These are phyloP conservation scores for Alternaria sp. DNA, from an alignment of 2,329 filamentous ascomycete genomes.

Conservation along the genomic window DNA sequence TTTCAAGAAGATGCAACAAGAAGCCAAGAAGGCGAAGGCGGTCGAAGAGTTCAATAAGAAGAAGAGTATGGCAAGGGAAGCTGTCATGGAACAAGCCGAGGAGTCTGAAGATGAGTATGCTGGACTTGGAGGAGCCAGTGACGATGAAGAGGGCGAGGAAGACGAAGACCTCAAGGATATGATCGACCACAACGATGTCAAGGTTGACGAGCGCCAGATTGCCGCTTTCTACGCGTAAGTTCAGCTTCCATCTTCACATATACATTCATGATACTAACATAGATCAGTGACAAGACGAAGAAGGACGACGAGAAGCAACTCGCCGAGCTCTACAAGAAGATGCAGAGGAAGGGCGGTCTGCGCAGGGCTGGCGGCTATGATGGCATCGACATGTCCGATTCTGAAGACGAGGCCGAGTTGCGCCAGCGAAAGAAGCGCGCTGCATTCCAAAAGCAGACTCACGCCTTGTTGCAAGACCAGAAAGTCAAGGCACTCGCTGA, in stretches of 20 bases:
- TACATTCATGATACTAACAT: constrained; percentile 23
- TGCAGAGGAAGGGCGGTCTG: constrained; percentile 79
- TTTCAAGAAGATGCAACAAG: constrained; percentile 76
- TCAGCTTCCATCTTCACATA: not conserved
- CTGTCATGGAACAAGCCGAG: constrained; percentile 92
- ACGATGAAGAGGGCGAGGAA: constrained; percentile 82
- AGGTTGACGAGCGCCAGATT: constrained; percentile 81
- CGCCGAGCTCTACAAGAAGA: constrained; percentile 61
- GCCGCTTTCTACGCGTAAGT: constrained; percentile 91
- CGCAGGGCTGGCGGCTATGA: constrained; percentile 73
- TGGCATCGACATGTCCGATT: constrained; percentile 81
- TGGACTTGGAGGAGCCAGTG: constrained; percentile 87
- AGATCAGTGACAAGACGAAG: constrained; percentile 76
- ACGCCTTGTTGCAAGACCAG: constrained; percentile 86
- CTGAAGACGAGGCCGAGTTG: constrained; percentile 84
- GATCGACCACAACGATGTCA: constrained; percentile 83
- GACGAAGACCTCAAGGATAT: constrained; percentile 81
- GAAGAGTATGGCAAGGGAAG: constrained; percentile 82
- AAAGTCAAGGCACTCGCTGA: constrained; percentile 89
- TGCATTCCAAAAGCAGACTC: constrained; percentile 91
- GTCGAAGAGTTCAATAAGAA: constrained; percentile 76
- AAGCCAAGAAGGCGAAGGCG: constrained; percentile 62
- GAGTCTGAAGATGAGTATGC: constrained; percentile 99
- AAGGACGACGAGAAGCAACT: constrained; percentile 76
- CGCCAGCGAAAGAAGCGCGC: constrained; percentile 81